phyloP scores from a whole-genome alignment of 192 early-diverging fungal genomes.

The Coemansia sp. region DNA sequence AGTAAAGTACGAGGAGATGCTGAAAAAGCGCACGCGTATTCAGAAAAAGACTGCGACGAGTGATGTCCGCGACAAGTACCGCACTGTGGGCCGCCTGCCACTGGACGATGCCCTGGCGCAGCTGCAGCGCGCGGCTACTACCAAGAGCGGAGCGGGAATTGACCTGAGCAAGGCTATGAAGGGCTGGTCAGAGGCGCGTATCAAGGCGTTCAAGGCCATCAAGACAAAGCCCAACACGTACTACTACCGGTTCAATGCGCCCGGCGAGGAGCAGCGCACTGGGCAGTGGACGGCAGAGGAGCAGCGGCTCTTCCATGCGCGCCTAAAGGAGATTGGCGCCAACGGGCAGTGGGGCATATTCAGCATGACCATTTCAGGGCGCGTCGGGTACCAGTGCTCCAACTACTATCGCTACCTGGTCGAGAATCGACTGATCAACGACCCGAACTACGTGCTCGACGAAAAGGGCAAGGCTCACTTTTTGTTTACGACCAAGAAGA shows the following conservation, averaged over 20 bases:
- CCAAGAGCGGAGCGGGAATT: slow-evolving; percentile 64
- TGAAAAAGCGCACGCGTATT: slow-evolving; percentile 81
- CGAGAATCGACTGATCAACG: slow-evolving; percentile 84
- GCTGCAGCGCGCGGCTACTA: slow-evolving; percentile 61
- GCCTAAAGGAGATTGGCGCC: slow-evolving; percentile 85
- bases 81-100: slow-evolving; percentile 74
- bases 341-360: slow-evolving; percentile 98
- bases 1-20: slow-evolving; percentile 81
- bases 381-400: slow-evolving; percentile 98
- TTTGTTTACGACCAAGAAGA: slow-evolving; percentile 84
- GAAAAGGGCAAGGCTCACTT: slow-evolving; percentile 91
- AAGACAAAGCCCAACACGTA: slow-evolving; percentile 96
- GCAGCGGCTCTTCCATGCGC: slow-evolving; percentile 80
- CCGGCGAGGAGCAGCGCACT: slow-evolving; percentile 92
- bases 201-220: slow-evolving; percentile 91
- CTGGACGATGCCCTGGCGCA: slow-evolving; percentile 92
- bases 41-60: slow-evolving; percentile 82
- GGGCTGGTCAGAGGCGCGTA: slow-evolving; percentile 95
- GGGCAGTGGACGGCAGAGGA: slow-evolving; percentile 92
- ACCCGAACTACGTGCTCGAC: slow-evolving; percentile 92
- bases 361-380: slow-evolving; percentile 92
- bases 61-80: slow-evolving; percentile 71
- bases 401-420: slow-evolving; percentile 95
- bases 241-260: slow-evolving; percentile 98
- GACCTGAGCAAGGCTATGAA: slow-evolving; percentile 90